Evolutionary conservation across 2,329 filamentous ascomycete species (phyloP).

Genomic region (Helotiales sp.): DNA sequence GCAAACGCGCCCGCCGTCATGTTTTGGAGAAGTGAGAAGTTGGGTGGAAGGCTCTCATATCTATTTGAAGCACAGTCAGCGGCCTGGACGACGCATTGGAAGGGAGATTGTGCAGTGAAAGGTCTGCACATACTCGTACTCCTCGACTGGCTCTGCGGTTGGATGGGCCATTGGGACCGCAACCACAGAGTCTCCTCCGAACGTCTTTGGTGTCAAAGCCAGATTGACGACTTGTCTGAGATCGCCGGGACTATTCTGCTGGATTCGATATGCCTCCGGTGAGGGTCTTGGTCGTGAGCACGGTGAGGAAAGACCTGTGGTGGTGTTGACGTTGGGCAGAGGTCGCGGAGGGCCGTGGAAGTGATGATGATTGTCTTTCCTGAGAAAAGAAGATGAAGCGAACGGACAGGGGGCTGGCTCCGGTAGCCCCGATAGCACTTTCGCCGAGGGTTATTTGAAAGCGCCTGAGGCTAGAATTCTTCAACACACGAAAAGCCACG

Average conservation of each 20-base stretch:
- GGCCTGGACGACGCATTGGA: constrained; percentile 3
- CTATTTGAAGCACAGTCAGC: constrained; percentile 39
- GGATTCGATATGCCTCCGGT: neutral
- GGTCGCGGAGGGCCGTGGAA: neutral
- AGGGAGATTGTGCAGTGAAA: constrained; percentile 6
- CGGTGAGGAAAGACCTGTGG: neutral
- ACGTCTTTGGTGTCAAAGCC: constrained; percentile 59
- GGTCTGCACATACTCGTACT: constrained; percentile 60
- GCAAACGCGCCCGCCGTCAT: constrained; percentile 97
- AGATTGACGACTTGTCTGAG: constrained; percentile 50
- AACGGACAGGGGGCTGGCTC: neutral
- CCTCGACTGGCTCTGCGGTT: constrained; percentile 61
- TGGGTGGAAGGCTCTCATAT: constrained; percentile 92
- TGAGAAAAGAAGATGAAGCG: neutral
- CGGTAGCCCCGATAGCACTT: neutral
- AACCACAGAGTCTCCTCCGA: constrained; percentile 66
- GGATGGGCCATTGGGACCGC: constrained; percentile 70
- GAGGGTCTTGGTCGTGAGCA: neutral
- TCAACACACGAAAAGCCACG: too few relatives aligned
- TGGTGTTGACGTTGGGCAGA: neutral
- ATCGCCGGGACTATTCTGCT: constrained; percentile 9
- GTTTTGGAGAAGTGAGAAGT: constrained; percentile 91
- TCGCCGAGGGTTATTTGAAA: neutral
- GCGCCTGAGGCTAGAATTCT: neutral
- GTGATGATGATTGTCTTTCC: constrained; percentile 6